A percentile compares a stretch with the other conserved stretches of the same genome.
Evolutionary conservation across 306 rosid genomes (phyloP).

Genomic region (Alnus glutinosa): DNA sequence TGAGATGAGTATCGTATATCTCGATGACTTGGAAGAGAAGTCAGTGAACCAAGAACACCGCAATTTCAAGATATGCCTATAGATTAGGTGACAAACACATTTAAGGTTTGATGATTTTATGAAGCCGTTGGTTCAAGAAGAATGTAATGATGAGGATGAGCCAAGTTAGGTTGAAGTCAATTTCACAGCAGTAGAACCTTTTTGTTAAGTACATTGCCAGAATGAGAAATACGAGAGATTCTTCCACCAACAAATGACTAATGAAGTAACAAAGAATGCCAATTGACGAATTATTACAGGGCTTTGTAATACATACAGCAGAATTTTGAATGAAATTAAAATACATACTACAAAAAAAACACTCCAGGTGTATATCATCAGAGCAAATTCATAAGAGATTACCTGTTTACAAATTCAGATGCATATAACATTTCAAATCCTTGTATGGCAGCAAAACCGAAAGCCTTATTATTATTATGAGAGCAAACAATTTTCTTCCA

Average conservation of each 20-base stretch:
- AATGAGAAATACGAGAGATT: neutral
- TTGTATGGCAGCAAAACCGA: constrained; percentile 44
- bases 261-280: neutral
- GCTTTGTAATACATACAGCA: constrained; percentile 12
- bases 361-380: constrained; percentile 21
- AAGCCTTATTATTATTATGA: constrained; percentile 35
- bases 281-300: neutral
- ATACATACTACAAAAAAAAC: neutral
- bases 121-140: no score
- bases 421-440: constrained; percentile 47
- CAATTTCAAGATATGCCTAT: neutral
- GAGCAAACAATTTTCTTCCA: constrained; percentile 40
- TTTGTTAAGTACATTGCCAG: no score
- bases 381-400: constrained; percentile 28
- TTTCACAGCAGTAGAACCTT: no score
- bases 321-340: neutral
- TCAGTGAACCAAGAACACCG: neutral
- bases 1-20: no score
- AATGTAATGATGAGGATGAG: no score
- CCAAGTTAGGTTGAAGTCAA: no score
- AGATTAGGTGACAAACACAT: neutral
- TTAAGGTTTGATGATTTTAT: no score
- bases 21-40: neutral
- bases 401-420: constrained; percentile 33
- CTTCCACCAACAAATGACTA: neutral